phyloP scores from a whole-genome alignment of 2,329 filamentous ascomycete genomes.

The Davidsoniella neocaledoniae region DNA sequence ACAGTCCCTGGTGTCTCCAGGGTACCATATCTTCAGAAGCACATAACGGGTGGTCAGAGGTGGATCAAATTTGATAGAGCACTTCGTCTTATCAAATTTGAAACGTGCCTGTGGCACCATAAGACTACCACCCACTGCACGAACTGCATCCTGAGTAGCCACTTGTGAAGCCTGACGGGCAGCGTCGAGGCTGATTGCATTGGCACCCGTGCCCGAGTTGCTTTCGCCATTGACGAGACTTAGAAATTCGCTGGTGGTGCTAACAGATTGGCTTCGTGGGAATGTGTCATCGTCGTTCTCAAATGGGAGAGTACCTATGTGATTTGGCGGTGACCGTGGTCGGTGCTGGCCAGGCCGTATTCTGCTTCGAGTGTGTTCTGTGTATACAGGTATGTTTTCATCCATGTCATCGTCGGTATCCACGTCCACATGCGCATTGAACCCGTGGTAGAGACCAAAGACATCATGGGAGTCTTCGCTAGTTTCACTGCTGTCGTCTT shows the following conservation, averaged over 20 bases:
- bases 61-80: constrained; percentile 72
- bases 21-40: constrained; percentile 79
- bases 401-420: background rate
- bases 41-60: constrained; percentile 70
- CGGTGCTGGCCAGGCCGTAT: background rate
- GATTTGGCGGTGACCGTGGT: constrained; percentile 24
- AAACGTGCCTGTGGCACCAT: constrained; percentile 65
- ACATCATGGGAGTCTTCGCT: constrained; percentile 15
- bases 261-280: background rate
- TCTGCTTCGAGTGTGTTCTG: no score
- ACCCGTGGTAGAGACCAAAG: no score
- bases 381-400: background rate
- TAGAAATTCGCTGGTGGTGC: background rate
- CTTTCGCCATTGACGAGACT: constrained; percentile 15
- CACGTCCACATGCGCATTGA: background rate
- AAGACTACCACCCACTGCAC: constrained; percentile 40
- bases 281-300: constrained; percentile 28
- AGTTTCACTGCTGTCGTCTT: constrained; percentile 21
- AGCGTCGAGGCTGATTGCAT: constrained; percentile 5
- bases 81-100: constrained; percentile 68
- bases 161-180: constrained; percentile 6
- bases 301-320: constrained; percentile 38
- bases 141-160: constrained; percentile 32
- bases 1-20: constrained; percentile 40
- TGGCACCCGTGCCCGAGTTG: constrained; percentile 22